Conservation (phyloP, 495 filamentous ascomycete species). For the Penicillium roqueforti region DNA sequence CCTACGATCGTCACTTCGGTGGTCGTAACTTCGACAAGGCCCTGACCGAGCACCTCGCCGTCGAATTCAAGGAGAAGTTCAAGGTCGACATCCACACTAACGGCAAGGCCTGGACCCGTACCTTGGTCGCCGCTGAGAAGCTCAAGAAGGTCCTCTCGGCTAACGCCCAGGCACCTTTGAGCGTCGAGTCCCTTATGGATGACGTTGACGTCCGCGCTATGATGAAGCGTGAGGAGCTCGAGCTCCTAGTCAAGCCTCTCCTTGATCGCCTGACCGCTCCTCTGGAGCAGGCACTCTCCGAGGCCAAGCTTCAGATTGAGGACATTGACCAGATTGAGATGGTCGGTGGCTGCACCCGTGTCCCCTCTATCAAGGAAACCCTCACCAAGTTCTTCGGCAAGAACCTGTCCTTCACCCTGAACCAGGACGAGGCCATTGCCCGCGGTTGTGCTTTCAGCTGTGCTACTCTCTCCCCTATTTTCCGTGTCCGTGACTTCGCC, state of each 20-base stretch:
- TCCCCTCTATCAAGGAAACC: conserved; percentile 85
- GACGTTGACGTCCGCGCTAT: conserved; percentile 85
- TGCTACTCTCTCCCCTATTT: conserved; percentile 94
- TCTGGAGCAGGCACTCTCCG: conserved; percentile 83
- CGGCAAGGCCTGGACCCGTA: conserved; percentile 81
- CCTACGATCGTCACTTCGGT: conserved; percentile 94
- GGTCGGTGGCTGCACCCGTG: conserved; percentile 91
- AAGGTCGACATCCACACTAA: conserved; percentile 86
- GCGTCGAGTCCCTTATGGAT: conserved; percentile 98
- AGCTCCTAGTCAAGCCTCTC: conserved; percentile 82
- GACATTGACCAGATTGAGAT: conserved; percentile 95
- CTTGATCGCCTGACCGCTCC: conserved; percentile 68
- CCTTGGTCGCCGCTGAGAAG: conserved; percentile 87
- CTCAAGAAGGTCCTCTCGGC: conserved; percentile 98
- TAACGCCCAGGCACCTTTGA: conserved; percentile 89
- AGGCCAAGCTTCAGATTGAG: conserved; percentile 82
- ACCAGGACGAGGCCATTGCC: conserved; percentile 96
- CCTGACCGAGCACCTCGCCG: conserved; percentile 87
- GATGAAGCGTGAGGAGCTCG: conserved; percentile 91
- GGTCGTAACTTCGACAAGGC: conserved; percentile 96
- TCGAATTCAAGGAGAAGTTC: conserved; percentile 91
- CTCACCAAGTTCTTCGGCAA: conserved; percentile 91
- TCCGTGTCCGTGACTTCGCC: conserved; percentile 97
- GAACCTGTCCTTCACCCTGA: conserved; percentile 89
- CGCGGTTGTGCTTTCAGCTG: conserved; percentile 97